These are phyloP conservation scores for Podospora tetraspora DNA, from an alignment of 495 filamentous ascomycete species.

Conservation along the genomic window DNA sequence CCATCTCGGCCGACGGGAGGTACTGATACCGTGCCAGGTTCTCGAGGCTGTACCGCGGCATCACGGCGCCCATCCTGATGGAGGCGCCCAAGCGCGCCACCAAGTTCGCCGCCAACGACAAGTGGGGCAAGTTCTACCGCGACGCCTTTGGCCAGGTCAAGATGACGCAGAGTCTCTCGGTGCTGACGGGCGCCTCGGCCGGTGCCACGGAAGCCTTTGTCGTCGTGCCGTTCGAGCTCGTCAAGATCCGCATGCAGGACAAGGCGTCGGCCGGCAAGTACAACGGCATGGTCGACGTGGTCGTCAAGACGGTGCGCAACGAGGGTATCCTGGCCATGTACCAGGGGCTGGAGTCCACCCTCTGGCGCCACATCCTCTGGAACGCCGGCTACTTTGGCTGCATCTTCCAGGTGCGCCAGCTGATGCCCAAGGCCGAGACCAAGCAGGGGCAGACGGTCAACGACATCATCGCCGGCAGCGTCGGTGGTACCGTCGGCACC, in stretches of 20 bases:
- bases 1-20: not conserved
- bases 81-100: constrained; percentile 97
- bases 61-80: constrained; percentile 94
- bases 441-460: constrained; percentile 78
- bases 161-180: constrained; percentile 84
- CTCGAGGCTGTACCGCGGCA: constrained; percentile 90
- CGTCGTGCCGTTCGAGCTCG: constrained; percentile 81
- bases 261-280: constrained; percentile 91
- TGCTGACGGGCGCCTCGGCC: constrained; percentile 88
- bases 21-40: constrained; percentile 47
- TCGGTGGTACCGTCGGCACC: constrained; percentile 89
- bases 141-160: constrained; percentile 72
- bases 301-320: constrained; percentile 69
- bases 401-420: constrained; percentile 87
- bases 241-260: constrained; percentile 96
- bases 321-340: constrained; percentile 89
- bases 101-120: constrained; percentile 98
- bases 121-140: constrained; percentile 91
- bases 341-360: constrained; percentile 90
- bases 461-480: constrained; percentile 77
- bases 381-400: constrained; percentile 97
- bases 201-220: constrained; percentile 96
- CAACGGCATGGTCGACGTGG: constrained; percentile 85
- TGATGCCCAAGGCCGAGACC: constrained; percentile 71
- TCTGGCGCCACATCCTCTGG: constrained; percentile 97